A percentile compares a stretch with the other conserved stretches of the same genome.
Conservation (phyloP, 306 rosid genomes). For the Clitoria ternatea region DNA sequence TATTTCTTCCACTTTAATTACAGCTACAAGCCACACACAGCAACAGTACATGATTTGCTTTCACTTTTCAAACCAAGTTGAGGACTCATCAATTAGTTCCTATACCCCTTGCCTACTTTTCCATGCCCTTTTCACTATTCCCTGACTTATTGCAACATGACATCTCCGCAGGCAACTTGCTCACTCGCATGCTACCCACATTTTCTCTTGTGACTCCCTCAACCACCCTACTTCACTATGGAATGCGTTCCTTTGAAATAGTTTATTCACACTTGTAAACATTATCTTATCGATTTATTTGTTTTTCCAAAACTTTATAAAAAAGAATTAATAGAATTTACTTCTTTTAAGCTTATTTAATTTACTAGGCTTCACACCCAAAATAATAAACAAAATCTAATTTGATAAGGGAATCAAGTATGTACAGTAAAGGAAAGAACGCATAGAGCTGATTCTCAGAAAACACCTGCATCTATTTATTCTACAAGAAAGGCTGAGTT, state of each 20-base stretch:
- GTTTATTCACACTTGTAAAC: not conserved
- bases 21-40: not conserved
- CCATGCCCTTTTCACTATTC: not conserved
- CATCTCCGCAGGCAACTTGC: constrained; percentile 23
- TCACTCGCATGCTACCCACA: not conserved
- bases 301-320: no score
- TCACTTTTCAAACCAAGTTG: constrained; percentile 21
- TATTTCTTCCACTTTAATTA: not conserved
- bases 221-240: constrained; percentile 1
- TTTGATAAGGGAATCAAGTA: no score
- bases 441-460: not conserved
- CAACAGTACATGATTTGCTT: not conserved
- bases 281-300: not conserved
- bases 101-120: constrained; percentile 15
- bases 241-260: not conserved
- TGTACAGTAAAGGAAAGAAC: no score
- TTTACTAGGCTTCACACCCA: not conserved
- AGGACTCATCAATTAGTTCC: constrained; percentile 1
- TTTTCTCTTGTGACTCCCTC: not conserved
- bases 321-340: not conserved
- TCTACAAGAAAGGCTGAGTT: not conserved
- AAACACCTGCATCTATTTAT: not conserved
- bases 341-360: not conserved
- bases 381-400: not conserved
- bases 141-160: constrained; percentile 3